Evolutionary conservation across 176 grass and related monocot genomes (phyloP).

Genomic region (Phoenix dactylifera): DNA sequence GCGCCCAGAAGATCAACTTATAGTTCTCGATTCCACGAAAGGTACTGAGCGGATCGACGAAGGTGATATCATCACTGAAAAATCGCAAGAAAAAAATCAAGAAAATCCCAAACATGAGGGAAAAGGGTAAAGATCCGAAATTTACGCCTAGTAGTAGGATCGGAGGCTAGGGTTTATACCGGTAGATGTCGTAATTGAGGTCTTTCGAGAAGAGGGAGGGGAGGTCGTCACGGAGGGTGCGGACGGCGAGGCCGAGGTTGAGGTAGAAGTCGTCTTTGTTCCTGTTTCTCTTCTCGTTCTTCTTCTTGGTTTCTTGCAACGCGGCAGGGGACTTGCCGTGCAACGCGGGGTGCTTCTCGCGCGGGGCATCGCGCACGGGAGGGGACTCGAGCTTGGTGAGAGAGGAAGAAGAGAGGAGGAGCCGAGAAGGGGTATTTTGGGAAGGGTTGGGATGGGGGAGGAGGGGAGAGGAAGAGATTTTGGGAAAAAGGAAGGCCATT

Average conservation of each 20-base stretch:
- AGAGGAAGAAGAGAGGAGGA: constrained; percentile 9
- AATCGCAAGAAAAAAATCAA: too few species aligned
- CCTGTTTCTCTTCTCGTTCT: constrained; percentile 24
- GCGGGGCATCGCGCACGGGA: constrained; percentile 20
- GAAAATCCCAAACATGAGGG: not conserved
- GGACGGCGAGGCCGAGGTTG: constrained; percentile 81
- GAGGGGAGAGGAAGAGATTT: constrained; percentile 53
- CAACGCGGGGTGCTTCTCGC: constrained; percentile 29
- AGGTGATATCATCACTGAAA: constrained; percentile 89
- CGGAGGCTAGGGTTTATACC: constrained; percentile 23
- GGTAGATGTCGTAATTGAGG: constrained; percentile 84
- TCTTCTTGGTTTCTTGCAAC: constrained; percentile 14
- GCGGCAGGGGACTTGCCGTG: constrained; percentile 22
- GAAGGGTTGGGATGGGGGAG: constrained; percentile 34
- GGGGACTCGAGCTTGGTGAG: constrained; percentile 16
- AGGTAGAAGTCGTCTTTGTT: constrained; percentile 86
- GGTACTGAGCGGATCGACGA: constrained; percentile 69
- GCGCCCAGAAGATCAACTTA: constrained; percentile 90
- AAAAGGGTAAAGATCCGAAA: not conserved
- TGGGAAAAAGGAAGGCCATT: constrained; percentile 89
- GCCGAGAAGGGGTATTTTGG: constrained; percentile 20
- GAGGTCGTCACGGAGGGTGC: constrained; percentile 83
- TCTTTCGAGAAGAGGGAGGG: constrained; percentile 64
- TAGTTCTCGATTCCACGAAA: constrained; percentile 89
- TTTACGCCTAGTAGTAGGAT: not conserved